Base-by-base conservation (phyloP, 768 basidiomycete genomes). In the Fomitopsis pulvina region DNA sequence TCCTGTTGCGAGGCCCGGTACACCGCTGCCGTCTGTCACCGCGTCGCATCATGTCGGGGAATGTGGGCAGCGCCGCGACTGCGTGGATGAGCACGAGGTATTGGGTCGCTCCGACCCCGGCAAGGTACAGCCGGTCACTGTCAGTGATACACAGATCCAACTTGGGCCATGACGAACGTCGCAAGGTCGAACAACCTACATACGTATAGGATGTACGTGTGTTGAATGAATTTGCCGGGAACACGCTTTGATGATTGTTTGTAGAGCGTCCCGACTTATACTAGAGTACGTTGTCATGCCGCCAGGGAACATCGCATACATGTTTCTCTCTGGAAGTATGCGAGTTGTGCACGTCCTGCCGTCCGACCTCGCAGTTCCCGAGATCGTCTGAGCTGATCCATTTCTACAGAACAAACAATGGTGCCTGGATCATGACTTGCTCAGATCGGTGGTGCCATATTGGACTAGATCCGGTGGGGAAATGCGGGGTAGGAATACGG, bases 391-490 rank as follows among this genome's bases (percentile, higher is more conserved):
- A 45, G 43, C 24, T 45, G 43, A 29, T 45, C 41, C 4, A 27
- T 22, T 12, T 10, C 26, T 14, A 6, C 9, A n/a, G 41, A 21
- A 21, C 26, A 42, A 24, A n/a, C 41, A 29, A 45, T 25, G 8
- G 43, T 45, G 18, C 43, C 24, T 26, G 43, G 8, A 28, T 29
- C 24, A 45, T 16, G 28, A 14, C 12, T 27, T 30, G 11, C 22
- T 16, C 22, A 45, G 4, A 21, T 24, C 16, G 12, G 43, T 45
- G 43, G 28, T 21, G 41, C 16, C 9, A 3, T 12, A 27, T 42
- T 4, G 9, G 26, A 32, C 45, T 37, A 32, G 45, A 34, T 46
- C 30, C 45, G 29, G 45, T n/a, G 45, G 45, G 45, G 45, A 46
- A 46, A 46, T 46, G 30, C 37, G 45, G 45, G 47, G 38, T 16